Percentiles rank a stretch among this genome's conserved stretches.
Conservation (phyloP, 768 basidiomycete species). For the Trametes punicea region DNA sequence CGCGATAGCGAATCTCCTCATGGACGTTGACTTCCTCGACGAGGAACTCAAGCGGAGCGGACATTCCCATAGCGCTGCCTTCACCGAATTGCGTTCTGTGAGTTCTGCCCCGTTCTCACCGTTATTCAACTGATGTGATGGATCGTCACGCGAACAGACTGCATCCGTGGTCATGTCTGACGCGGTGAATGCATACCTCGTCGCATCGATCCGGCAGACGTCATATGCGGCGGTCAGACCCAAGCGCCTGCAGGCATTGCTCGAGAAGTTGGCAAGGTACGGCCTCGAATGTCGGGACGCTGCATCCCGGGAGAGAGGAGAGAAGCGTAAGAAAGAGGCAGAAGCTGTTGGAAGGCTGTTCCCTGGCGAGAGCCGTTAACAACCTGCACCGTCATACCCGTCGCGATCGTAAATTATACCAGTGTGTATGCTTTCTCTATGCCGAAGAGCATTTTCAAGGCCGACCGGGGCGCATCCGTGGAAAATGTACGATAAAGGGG, state of each 20-base stretch:
- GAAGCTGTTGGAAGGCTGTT: conserved; percentile 73
- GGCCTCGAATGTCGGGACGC: conserved; percentile 61
- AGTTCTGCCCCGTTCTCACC: conserved; percentile 27
- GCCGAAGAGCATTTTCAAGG: conserved; percentile 25
- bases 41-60: conserved; percentile 79
- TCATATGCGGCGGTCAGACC: conserved; percentile 65
- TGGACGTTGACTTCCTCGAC: conserved; percentile 87
- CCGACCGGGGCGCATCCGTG: conserved; percentile 22
- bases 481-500: conserved; percentile 19
- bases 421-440: conserved; percentile 27
- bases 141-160: conserved; percentile 42
- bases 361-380: conserved; percentile 52
- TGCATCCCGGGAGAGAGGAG: conserved; percentile 59
- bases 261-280: conserved; percentile 76
- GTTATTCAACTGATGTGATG: conserved; percentile 5
- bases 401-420: conserved; percentile 21
- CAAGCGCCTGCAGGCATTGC: conserved; percentile 65
- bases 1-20: conserved; percentile 79
- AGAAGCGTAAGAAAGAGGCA: conserved; percentile 72
- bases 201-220: conserved; percentile 63
- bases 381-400: background rate
- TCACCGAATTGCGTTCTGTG: conserved; percentile 78
- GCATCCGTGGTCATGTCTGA: conserved; percentile 70
- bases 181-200: conserved; percentile 75
- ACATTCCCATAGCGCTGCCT: conserved; percentile 63